Evolutionary conservation across 768 basidiomycete genomes (phyloP).

Genomic region (Russula ochroleuca): DNA sequence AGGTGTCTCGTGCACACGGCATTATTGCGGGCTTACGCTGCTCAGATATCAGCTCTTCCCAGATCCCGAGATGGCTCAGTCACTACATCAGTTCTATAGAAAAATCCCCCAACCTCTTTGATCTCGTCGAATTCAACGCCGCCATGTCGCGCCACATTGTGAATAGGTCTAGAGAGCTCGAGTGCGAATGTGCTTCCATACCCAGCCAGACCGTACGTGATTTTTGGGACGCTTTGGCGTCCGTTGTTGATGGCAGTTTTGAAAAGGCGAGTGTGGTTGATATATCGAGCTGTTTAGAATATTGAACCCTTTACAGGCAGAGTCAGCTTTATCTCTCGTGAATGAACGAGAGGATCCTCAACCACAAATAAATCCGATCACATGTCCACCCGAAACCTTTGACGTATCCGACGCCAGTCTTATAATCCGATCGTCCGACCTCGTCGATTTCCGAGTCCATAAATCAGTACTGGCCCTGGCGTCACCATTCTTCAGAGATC

Average conservation of each 20-base stretch:
- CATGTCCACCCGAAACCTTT: not conserved
- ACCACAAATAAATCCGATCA: not conserved
- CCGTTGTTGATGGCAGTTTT: not conserved
- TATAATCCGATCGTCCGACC: conserved; percentile 12
- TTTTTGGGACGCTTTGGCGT: conserved; percentile 4
- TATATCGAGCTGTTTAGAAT: no score
- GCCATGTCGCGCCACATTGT: not conserved
- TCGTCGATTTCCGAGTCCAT: conserved; percentile 13
- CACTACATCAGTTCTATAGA: not conserved
- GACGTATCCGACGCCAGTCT: not conserved
- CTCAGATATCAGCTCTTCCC: not conserved
- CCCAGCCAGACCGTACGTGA: not conserved
- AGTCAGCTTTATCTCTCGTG: not conserved
- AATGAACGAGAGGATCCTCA: not conserved
- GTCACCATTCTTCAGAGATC: conserved; percentile 18
- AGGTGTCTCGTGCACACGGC: no score
- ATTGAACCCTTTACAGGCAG: conserved; percentile 1
- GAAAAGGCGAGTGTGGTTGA: not conserved
- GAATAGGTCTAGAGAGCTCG: not conserved
- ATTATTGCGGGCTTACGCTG: not conserved
- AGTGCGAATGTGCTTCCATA: not conserved
- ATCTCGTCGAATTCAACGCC: not conserved
- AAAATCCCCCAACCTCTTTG: not conserved
- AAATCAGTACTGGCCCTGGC: conserved; percentile 6
- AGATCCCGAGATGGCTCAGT: not conserved